Percentiles rank a stretch among this genome's conserved stretches.
These are phyloP conservation scores for Thermothelomyces thermophilus DNA, from an alignment of 2,329 filamentous ascomycete species.

Conservation along the genomic window DNA sequence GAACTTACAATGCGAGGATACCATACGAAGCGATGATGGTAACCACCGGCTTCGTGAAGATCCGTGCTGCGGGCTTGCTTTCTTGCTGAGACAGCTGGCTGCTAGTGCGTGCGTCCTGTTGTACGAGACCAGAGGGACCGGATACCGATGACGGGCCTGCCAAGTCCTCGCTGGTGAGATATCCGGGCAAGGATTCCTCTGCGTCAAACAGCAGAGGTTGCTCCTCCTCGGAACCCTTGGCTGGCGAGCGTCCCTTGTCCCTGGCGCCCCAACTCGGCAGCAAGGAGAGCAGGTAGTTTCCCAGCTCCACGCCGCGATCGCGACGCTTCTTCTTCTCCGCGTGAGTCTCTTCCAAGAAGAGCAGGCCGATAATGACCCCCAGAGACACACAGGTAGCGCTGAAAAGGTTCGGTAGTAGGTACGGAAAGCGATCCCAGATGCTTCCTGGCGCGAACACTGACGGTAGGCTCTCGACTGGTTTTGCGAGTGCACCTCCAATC, in stretches of 20 bases:
- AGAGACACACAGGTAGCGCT: slow-evolving; percentile 71
- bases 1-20: slow-evolving; percentile 84
- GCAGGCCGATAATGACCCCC: slow-evolving; percentile 68
- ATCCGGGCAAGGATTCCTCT: slow-evolving; percentile 60
- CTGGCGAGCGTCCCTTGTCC: slow-evolving; percentile 30
- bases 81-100: slow-evolving; percentile 18
- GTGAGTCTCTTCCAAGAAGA: slow-evolving; percentile 95
- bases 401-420: slow-evolving; percentile 86
- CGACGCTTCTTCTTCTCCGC: slow-evolving; percentile 67
- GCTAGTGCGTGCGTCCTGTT: slow-evolving; percentile 27
- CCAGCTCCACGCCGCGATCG: slow-evolving; percentile 71
- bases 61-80: slow-evolving; percentile 32
- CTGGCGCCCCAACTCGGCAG: slow-evolving; percentile 34
- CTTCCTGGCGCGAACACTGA: slow-evolving; percentile 62
- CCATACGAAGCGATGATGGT: slow-evolving; percentile 86
- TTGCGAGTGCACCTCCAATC: slow-evolving; percentile 82
- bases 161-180: slow-evolving; percentile 55
- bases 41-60: slow-evolving; percentile 79
- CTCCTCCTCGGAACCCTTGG: slow-evolving; percentile 28
- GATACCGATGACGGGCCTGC: slow-evolving; percentile 38
- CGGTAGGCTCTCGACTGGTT: slow-evolving; percentile 79
- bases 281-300: slow-evolving; percentile 58
- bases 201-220: slow-evolving; percentile 41
- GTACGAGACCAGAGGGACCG: slow-evolving; percentile 30
- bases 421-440: slow-evolving; percentile 82